phyloP scores from a whole-genome alignment of 2,329 filamentous ascomycete genomes.

The Aspergillus ochraceoroseus region DNA sequence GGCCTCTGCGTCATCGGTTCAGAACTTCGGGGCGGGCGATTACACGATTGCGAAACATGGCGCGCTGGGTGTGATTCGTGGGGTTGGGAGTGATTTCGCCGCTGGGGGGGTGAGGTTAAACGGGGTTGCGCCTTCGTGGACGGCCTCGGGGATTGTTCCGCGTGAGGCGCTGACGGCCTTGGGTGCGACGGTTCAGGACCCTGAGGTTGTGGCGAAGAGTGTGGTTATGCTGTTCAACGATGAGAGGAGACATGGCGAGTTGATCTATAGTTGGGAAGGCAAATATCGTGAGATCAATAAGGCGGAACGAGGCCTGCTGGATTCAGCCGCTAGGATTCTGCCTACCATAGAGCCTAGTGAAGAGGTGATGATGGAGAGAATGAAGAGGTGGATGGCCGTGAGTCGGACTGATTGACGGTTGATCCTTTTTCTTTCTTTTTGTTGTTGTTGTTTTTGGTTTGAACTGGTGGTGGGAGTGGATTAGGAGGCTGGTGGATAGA shows the following conservation, averaged over 20 bases:
- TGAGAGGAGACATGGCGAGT: conserved; percentile 46
- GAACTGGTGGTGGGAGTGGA: too few species aligned
- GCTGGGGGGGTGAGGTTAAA: conserved; percentile 49
- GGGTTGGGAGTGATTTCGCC: conserved; percentile 40
- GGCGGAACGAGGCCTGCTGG: conserved; percentile 23
- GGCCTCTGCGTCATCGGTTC: conserved; percentile 49
- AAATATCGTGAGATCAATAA: conserved; percentile 54
- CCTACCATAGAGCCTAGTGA: conserved; percentile 13
- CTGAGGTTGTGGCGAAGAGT: conserved; percentile 47
- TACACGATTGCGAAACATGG: conserved; percentile 55
- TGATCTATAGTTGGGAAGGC: conserved; percentile 50
- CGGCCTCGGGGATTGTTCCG: conserved; percentile 48
- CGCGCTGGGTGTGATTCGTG: conserved; percentile 51
- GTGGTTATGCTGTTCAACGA: conserved; percentile 51
- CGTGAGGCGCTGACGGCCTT: conserved; percentile 22
- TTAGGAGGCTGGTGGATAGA: too few species aligned
- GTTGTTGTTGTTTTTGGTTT: too few species aligned
- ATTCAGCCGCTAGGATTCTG: conserved; percentile 8
- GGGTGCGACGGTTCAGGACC: conserved; percentile 38
- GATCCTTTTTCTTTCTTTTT: too few species aligned
- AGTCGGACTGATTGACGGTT: neutral
- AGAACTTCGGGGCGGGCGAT: conserved; percentile 49
- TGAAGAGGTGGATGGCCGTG: conserved; percentile 2
- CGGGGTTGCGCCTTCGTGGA: conserved; percentile 54
- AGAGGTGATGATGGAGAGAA: conserved; percentile 14